These are phyloP conservation scores for Lignosus rhinocerotis DNA, from an alignment of 1,284 basidiomycete species.

Conservation along the genomic window DNA sequence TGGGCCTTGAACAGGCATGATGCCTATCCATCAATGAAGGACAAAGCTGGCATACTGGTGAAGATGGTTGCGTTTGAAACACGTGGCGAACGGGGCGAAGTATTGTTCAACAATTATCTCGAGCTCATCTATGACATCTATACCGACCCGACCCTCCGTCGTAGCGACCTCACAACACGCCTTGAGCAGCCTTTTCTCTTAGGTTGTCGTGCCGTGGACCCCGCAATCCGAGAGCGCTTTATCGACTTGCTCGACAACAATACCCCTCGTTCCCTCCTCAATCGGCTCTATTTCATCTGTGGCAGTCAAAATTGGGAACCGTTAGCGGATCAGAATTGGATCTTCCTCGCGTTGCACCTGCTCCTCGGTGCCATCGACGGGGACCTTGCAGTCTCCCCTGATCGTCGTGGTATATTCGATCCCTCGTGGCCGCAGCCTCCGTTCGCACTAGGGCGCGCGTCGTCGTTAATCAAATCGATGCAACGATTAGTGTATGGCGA, in stretches of 20 bases:
- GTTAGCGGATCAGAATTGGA: conserved; percentile 93
- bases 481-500: conserved; percentile 87
- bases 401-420: conserved; percentile 36
- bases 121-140: conserved; percentile 96
- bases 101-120: conserved; percentile 83
- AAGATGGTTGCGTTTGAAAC: conserved; percentile 92
- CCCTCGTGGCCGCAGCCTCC: conserved; percentile 32
- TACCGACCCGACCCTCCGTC: conserved; percentile 80
- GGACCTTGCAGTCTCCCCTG: conserved; percentile 48
- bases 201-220: conserved; percentile 86
- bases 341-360: conserved; percentile 89
- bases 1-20: conserved; percentile 90
- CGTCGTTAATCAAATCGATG: conserved; percentile 72
- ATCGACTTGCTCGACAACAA: conserved; percentile 90
- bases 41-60: conserved; percentile 88
- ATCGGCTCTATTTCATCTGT: conserved; percentile 87
- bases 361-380: conserved; percentile 83
- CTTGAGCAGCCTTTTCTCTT: conserved; percentile 94
- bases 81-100: conserved; percentile 72
- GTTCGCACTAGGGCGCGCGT: conserved; percentile 49
- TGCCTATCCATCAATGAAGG: conserved; percentile 90
- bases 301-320: conserved; percentile 97
- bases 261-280: conserved; percentile 81
- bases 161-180: conserved; percentile 92
- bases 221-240: conserved; percentile 82